phyloP scores from a whole-genome alignment of 108 stramenopile genomes.

The Conticribra weissflogii region DNA sequence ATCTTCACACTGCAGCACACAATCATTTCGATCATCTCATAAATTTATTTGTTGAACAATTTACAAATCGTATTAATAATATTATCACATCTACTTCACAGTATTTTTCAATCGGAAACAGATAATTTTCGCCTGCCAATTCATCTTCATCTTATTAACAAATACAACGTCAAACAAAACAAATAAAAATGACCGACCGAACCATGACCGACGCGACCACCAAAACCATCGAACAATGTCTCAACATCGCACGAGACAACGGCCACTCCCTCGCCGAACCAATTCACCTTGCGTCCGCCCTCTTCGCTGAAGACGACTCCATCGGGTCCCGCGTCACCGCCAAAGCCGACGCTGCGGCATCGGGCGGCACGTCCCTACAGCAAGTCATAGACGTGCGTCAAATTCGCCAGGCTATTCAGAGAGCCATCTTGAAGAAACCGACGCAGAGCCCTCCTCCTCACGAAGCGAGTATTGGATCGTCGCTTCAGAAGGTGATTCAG shows the following conservation, averaged over 20 bases:
- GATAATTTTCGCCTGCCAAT: too few species aligned
- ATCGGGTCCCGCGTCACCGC: slow-evolving; percentile 74
- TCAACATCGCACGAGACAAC: slow-evolving; percentile 73
- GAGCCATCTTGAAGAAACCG: slow-evolving; percentile 67
- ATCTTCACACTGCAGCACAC: too few species aligned
- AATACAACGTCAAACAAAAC: not conserved
- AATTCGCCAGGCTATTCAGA: slow-evolving; percentile 67
- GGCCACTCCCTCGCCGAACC: slow-evolving; percentile 79
- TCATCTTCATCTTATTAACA: too few species aligned
- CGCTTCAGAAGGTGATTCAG: slow-evolving; percentile 64
- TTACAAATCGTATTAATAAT: too few species aligned
- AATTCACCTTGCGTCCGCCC: slow-evolving; percentile 68
- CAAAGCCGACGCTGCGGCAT: slow-evolving; percentile 23
- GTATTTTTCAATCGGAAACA: too few species aligned
- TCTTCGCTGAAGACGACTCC: slow-evolving; percentile 67
- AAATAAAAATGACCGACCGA: slow-evolving; percentile 65
- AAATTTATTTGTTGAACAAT: too few species aligned
- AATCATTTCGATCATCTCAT: too few species aligned
- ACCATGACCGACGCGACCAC: slow-evolving; percentile 81
- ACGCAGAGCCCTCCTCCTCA: slow-evolving; percentile 81
- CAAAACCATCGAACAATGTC: slow-evolving; percentile 65
- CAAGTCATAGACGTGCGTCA: slow-evolving; percentile 54
- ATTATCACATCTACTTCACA: too few species aligned
- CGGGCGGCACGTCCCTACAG: slow-evolving; percentile 18
- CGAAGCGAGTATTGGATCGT: slow-evolving; percentile 59